Conservation (phyloP, 2,329 filamentous ascomycete genomes). For the Tolypocladium ophioglossoides region DNA sequence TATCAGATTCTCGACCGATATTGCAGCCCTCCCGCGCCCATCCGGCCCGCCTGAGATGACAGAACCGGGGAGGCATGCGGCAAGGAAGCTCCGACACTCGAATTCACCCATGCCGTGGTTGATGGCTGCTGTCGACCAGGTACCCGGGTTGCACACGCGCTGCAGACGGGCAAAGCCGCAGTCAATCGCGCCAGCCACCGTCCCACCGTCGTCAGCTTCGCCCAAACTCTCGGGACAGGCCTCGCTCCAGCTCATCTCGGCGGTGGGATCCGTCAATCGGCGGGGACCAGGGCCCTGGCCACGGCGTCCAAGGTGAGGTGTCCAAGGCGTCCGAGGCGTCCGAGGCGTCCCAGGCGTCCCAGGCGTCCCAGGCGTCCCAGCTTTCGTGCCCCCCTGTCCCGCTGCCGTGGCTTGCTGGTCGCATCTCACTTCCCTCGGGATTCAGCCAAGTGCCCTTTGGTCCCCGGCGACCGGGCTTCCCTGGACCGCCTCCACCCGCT, state of each 20-base stretch:
- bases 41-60: not conserved
- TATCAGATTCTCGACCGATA: not conserved
- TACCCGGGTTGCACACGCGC: not conserved
- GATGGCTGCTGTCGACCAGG: not conserved
- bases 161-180: not conserved
- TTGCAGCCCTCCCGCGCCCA: not conserved
- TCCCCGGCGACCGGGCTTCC: conserved; percentile 3
- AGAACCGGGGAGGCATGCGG: not conserved
- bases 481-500: not conserved
- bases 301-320: too few species aligned
- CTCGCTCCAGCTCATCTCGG: not conserved
- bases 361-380: too few species aligned
- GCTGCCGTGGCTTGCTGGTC: not conserved
- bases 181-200: not conserved
- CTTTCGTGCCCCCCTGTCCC: not conserved
- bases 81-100: not conserved
- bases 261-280: not conserved
- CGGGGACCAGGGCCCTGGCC: not conserved
- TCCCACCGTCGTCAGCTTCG: not conserved
- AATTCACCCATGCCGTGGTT: not conserved
- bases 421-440: conserved; percentile 8
- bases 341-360: too few species aligned
- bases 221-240: conserved; percentile 1
- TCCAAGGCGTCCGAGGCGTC: too few species aligned
- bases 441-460: conserved; percentile 5